Base-by-base conservation (phyloP, 768 basidiomycete genomes). In the Leccinum olivaceopallidum region DNA sequence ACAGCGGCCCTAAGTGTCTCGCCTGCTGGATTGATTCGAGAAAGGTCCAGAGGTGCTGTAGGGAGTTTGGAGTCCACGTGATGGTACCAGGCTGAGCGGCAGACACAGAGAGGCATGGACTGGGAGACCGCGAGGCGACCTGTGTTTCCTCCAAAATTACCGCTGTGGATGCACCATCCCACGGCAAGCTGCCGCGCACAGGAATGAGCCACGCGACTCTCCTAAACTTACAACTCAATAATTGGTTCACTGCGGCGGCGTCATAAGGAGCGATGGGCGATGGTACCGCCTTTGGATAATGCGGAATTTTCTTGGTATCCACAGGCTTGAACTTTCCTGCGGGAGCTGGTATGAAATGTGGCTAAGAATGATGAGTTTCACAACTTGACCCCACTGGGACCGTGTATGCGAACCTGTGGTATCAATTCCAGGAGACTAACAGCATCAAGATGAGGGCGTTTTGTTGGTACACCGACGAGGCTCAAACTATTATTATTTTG, bases 131-230 rank as follows among this genome's bases (percentile, higher is more conserved):
- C 47, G 57, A 63, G 48, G 61, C 32, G n/a, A 18, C 69, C 64
- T 51, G 61, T 39, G 66, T 60, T 5, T 61, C 61, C 47, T 77
- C 75, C 39, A 79, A 68, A n/a, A 85, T 56, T 14, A 73, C 69
- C 9, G 80, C 85, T 48, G 70, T 63, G 10, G 83, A 79, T 53
- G 77, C 77, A 32, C 69, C 71, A 12, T 72, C 70, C 82, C 82
- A 87, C 39, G 83, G 83, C 47, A 81, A 63, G 28, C 60, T 67
- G 16, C 86, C 86, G 13, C 85, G 80, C 6, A 87, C 69, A 44
- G 86, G 86, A 39, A 87, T 77, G 16, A 86, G 65, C 86, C 86
- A 87, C 8, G 82, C 80, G 53, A 72, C 74, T 53, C 84, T 81
- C 53, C 76, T 65, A 63, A 77, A 79, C 28, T 67, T 68, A 28